These are phyloP conservation scores for Dioszegia hungarica DNA, from an alignment of 768 basidiomycete genomes.

Conservation along the genomic window DNA sequence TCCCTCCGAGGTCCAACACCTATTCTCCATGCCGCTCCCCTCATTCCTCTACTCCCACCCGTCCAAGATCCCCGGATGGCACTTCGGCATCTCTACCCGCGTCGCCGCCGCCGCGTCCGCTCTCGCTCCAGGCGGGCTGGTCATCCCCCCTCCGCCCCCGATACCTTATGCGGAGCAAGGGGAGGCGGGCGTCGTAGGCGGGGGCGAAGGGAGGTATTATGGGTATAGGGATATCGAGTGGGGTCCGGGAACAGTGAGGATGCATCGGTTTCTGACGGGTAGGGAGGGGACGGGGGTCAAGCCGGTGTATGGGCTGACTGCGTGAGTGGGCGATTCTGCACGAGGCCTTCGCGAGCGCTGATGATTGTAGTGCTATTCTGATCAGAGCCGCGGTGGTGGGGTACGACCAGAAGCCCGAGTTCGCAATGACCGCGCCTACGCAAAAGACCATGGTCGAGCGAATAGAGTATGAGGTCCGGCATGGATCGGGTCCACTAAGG, in stretches of 20 bases:
- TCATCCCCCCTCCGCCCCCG: conserved; percentile 19
- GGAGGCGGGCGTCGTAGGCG: conserved; percentile 26
- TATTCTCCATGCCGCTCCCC: conserved; percentile 79
- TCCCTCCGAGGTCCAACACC: conserved; percentile 65
- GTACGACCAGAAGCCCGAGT: conserved; percentile 54
- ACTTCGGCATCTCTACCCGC: conserved; percentile 25
- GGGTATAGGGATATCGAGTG: conserved; percentile 56
- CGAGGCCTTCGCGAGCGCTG: background rate
- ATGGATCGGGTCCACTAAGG: conserved; percentile 18
- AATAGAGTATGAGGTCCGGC: conserved; percentile 52
- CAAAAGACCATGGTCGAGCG: conserved; percentile 52
- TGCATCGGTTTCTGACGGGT: conserved; percentile 79
- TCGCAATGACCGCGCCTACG: conserved; percentile 53
- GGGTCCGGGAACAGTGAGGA: conserved; percentile 55
- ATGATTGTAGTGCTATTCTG: conserved; percentile 53
- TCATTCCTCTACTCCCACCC: conserved; percentile 65
- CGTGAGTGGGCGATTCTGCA: conserved; percentile 56
- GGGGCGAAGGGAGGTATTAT: conserved; percentile 29
- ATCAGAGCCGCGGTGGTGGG: conserved; percentile 56
- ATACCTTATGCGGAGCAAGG: conserved; percentile 54
- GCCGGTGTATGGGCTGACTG: conserved; percentile 81
- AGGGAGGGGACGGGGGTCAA: conserved; percentile 77
- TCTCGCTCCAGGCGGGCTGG: background rate
- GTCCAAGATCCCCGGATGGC: conserved; percentile 49
- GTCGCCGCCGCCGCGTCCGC: conserved; percentile 45